These are phyloP conservation scores for Myxozyma lipomycoides DNA, from an alignment of 805 yeast species.

Conservation along the genomic window DNA sequence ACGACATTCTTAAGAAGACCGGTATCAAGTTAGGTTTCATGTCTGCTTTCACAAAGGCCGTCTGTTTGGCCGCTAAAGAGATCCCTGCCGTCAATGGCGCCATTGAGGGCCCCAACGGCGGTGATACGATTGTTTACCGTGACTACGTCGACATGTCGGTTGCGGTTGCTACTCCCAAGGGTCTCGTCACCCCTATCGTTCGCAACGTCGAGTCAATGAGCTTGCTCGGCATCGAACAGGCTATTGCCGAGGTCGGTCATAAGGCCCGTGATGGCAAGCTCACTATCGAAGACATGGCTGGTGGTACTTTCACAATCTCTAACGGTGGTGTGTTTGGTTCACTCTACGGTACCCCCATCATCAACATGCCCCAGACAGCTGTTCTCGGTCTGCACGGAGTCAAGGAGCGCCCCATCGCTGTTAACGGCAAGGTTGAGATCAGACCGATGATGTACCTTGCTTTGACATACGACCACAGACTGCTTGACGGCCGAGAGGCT, in stretches of 20 bases:
- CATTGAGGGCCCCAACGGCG: constrained; percentile 65
- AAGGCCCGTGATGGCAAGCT: constrained; percentile 97
- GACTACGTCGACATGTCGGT: constrained; percentile 93
- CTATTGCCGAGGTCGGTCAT: constrained; percentile 72
- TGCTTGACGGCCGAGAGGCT: constrained; percentile 98
- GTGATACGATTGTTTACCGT: constrained; percentile 89
- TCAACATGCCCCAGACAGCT: constrained; percentile 97
- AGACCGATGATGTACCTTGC: constrained; percentile 99
- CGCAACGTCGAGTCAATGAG: constrained; percentile 93
- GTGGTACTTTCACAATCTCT: constrained; percentile 98
- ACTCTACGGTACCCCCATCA: constrained; percentile 95
- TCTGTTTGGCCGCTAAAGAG: constrained; percentile 87
- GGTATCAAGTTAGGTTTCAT: constrained; percentile 96
- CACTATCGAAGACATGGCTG: constrained; percentile 97
- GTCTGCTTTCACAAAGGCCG: constrained; percentile 97
- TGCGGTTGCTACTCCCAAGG: constrained; percentile 99
- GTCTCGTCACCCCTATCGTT: constrained; percentile 95
- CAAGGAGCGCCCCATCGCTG: constrained; percentile 95
- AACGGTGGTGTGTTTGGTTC: constrained; percentile 99
- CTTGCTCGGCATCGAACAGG: constrained; percentile 84
- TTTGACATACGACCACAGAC: constrained; percentile 96
- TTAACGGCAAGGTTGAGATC: constrained; percentile 90
- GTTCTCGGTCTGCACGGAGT: constrained; percentile 96
- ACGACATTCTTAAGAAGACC: constrained; percentile 87
- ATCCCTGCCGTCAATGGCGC: constrained; percentile 94